These are phyloP conservation scores for Dipodascus albidus DNA, from an alignment of 805 yeast genomes.

Conservation along the genomic window DNA sequence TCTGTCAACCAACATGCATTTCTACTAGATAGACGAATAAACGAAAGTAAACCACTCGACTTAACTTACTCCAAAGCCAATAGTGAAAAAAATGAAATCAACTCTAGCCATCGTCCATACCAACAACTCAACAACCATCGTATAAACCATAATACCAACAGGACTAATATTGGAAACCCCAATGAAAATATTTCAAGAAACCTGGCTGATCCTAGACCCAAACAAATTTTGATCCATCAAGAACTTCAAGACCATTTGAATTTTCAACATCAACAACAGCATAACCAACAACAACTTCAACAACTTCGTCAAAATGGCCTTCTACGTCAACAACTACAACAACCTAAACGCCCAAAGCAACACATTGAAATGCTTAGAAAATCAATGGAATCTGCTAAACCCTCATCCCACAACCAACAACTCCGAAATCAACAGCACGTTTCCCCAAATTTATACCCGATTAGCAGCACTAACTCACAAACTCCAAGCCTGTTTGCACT, in stretches of 20 bases:
- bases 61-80: no score
- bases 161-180: no score
- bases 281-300: constrained; percentile 9
- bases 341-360: constrained; percentile 1
- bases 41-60: not conserved
- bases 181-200: no score
- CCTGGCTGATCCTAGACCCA: no score
- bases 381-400: not conserved
- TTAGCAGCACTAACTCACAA: constrained; percentile 1
- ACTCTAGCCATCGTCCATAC: not conserved
- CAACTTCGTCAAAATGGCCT: constrained; percentile 7
- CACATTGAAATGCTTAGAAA: not conserved
- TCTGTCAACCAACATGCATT: not conserved
- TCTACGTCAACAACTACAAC: constrained; percentile 8
- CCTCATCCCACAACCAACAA: no score
- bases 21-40: not conserved
- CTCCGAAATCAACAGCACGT: not conserved
- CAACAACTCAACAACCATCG: no score
- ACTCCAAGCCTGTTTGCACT: constrained; percentile 2
- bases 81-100: no score
- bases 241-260: constrained; percentile 6
- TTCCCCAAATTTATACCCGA: not conserved
- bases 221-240: no score
- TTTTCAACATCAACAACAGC: constrained; percentile 8
- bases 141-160: no score